phyloP scores from a whole-genome alignment of 768 basidiomycete genomes.

The Serpula lacrymans region DNA sequence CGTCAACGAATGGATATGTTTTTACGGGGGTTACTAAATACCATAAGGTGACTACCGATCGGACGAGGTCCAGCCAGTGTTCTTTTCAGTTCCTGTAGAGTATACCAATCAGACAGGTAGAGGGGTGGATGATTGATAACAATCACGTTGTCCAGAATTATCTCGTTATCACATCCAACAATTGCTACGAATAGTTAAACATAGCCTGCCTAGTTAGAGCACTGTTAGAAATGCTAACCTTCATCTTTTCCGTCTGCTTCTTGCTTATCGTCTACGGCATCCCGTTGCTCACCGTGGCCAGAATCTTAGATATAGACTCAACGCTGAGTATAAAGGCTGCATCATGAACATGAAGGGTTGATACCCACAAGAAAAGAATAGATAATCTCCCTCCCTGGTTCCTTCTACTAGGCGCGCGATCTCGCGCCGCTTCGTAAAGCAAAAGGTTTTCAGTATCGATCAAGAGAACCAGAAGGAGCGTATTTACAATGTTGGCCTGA shows the following conservation, averaged over 20 bases:
- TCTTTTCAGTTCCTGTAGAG: slow-evolving; percentile 17
- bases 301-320: slow-evolving; percentile 32
- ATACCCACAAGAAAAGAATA: slow-evolving; percentile 55
- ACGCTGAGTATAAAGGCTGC: too few species aligned
- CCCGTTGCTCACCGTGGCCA: slow-evolving; percentile 50
- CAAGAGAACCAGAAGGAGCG: neutral
- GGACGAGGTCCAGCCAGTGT: slow-evolving; percentile 23
- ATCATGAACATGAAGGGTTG: neutral
- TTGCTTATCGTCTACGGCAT: slow-evolving; percentile 36
- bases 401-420: slow-evolving; percentile 42
- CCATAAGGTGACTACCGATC: slow-evolving; percentile 23
- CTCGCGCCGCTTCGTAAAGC: slow-evolving; percentile 26
- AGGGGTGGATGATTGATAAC: slow-evolving; percentile 31
- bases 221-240: slow-evolving; percentile 28
- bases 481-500: slow-evolving; percentile 41
- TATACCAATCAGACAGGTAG: slow-evolving; percentile 15
- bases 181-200: slow-evolving; percentile 9
- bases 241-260: slow-evolving; percentile 55
- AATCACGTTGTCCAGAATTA: slow-evolving; percentile 22
- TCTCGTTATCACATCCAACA: slow-evolving; percentile 7
- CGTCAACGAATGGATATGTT: neutral
- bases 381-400: slow-evolving; percentile 44
- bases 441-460: neutral
- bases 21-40: too few species aligned
- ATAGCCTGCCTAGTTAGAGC: neutral